Base-by-base conservation (phyloP, 192 early-diverging fungal genomes). In the Diversispora epigaea region DNA sequence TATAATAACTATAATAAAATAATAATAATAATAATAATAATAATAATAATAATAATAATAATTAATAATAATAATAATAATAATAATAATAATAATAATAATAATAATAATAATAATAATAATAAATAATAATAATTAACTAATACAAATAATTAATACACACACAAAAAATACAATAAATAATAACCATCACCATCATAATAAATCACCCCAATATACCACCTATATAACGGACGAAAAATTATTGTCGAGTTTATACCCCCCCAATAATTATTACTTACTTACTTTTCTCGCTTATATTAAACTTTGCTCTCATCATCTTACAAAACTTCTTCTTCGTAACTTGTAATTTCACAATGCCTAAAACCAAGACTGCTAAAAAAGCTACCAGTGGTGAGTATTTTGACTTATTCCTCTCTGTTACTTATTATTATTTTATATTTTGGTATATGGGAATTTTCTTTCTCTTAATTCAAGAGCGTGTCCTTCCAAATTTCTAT, bases 361-460 rank as follows among this genome's bases (percentile, higher is more conserved):
- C 84, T 79, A 83, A 85, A 80, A 78, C 79, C 74, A 84, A 85
- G 80, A 47, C 80, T 73, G 47, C 81, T 74, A 85, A 86, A 84
- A 79, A 80, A 70, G 78, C 78, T 46, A 45, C 75, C 64, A 63
- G 50, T 63, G 61, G 72, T 74, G 61, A 63, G 72, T 74, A 62
- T 74, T 63, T 72, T 49, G 47, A 21, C 17, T 43, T 61, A 21
- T 25, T 61, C 5, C 22, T 22, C 10, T 68, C 6, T 49, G 21
- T 46, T 50, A 32, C 25, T 11, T 47, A 12, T 68, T 25, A 22
- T 44, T 22, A 56, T 32, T 10, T 39, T 60, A 58, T 58, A 45
- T 44, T 56, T 58, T 72, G 63, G 46, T n/a, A 55, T 74, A 74
- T 63, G 72, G 58, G 47, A 74, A 62, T 60, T 63, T 63, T 25